phyloP scores from a whole-genome alignment of 2,329 filamentous ascomycete genomes.

The Epichloe aotearoae region DNA sequence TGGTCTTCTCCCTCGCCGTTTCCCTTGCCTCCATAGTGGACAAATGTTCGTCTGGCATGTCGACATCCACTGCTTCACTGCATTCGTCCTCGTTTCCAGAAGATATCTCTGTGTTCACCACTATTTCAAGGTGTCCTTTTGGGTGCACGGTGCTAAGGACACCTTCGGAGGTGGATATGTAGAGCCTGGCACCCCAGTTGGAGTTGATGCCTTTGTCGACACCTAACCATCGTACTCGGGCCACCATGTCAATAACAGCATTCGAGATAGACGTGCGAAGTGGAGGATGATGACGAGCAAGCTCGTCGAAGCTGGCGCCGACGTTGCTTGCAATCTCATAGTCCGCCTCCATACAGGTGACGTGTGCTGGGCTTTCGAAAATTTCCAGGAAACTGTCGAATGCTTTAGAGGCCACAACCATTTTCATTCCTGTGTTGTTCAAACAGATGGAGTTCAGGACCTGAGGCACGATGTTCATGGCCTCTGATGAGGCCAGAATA shows the following conservation, averaged over 20 bases:
- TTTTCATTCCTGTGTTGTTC: slow-evolving; percentile 72
- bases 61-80: slow-evolving; percentile 38
- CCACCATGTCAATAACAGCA: slow-evolving; percentile 80
- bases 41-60: slow-evolving; percentile 46
- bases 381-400: slow-evolving; percentile 85
- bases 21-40: slow-evolving; percentile 7
- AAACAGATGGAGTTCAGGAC: slow-evolving; percentile 90
- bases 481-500: slow-evolving; percentile 78
- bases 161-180: slow-evolving; percentile 45
- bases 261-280: slow-evolving; percentile 70
- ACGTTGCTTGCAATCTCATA: slow-evolving; percentile 55
- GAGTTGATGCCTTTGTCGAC: slow-evolving; percentile 53
- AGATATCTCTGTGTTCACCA: slow-evolving; percentile 13
- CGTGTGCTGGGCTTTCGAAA: slow-evolving; percentile 85
- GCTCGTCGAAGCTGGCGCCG: slow-evolving; percentile 80
- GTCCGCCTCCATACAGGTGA: slow-evolving; percentile 71
- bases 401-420: slow-evolving; percentile 73
- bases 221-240: slow-evolving; percentile 63
- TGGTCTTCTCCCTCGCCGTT: not conserved
- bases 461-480: slow-evolving; percentile 73
- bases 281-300: slow-evolving; percentile 82
- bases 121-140: slow-evolving; percentile 24
- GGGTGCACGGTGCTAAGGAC: slow-evolving; percentile 41
- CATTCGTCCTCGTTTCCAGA: slow-evolving; percentile 26
- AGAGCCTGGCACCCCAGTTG: slow-evolving; percentile 69